Conservation (phyloP, 768 basidiomycete species). For the Amylocystis lapponica region DNA sequence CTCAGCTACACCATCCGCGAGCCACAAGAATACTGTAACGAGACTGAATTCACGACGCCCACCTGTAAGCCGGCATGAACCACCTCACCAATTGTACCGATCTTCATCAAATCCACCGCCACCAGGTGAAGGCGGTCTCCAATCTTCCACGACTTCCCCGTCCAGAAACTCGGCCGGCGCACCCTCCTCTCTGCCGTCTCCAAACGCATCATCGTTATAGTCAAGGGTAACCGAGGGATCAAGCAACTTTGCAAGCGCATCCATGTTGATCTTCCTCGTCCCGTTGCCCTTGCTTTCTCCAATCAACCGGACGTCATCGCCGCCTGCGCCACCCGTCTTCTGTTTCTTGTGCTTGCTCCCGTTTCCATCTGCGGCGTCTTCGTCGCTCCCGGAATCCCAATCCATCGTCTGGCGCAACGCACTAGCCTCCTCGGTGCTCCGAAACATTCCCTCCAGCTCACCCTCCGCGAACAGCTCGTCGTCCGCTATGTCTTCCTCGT, state of each 20-base stretch:
- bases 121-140: conserved; percentile 38
- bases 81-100: conserved; percentile 22
- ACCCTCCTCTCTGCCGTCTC: conserved; percentile 7
- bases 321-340: conserved; percentile 1
- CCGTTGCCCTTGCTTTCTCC: conserved; percentile 26
- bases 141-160: conserved; percentile 38
- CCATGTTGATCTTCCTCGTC: conserved; percentile 45
- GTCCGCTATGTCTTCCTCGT: conserved; percentile 46
- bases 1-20: no score
- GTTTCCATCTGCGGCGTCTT: conserved; percentile 7
- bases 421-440: conserved; percentile 47
- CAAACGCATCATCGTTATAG: conserved; percentile 18
- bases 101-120: conserved; percentile 18
- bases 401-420: conserved; percentile 33
- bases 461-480: conserved; percentile 68
- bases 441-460: conserved; percentile 58
- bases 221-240: conserved; percentile 21
- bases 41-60: no score
- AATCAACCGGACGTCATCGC: conserved; percentile 11
- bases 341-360: conserved; percentile 8
- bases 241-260: conserved; percentile 49
- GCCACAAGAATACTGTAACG: no score
- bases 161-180: conserved; percentile 6
- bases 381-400: conserved; percentile 23
- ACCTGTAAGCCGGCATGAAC: no score